Evolutionary conservation across 768 basidiomycete genomes (phyloP).

Genomic region (Fomitopsis pulvina): DNA sequence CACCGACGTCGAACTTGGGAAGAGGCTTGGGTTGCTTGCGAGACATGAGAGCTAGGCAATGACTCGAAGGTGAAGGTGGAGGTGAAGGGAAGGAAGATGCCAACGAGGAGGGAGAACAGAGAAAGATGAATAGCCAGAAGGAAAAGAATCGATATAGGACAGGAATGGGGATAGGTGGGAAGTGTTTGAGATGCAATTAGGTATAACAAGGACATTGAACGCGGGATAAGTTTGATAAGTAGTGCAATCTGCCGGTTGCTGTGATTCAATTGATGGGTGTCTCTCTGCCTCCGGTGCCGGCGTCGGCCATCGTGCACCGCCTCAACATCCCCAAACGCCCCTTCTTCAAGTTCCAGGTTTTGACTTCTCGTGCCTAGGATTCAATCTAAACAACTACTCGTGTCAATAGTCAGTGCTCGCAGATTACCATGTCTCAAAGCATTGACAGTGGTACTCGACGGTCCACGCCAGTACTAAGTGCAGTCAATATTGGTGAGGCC

Average conservation of each 20-base stretch:
- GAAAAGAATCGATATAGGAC: background rate
- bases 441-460: too few species aligned
- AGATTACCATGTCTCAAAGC: too few species aligned
- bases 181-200: too few species aligned
- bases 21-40: conserved; percentile 54
- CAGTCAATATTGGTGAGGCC: too few species aligned
- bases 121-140: background rate
- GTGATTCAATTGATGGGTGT: background rate
- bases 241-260: background rate
- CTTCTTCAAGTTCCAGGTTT: too few species aligned
- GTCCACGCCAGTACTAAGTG: too few species aligned
- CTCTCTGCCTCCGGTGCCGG: background rate
- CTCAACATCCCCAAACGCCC: too few species aligned
- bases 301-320: background rate
- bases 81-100: background rate
- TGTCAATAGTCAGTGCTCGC: too few species aligned
- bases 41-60: conserved; percentile 34
- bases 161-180: background rate
- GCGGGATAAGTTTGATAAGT: too few species aligned
- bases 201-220: too few species aligned
- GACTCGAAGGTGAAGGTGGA: conserved; percentile 12
- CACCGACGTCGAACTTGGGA: conserved; percentile 70
- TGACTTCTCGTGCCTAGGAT: too few species aligned
- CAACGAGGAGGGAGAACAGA: conserved; percentile 1
- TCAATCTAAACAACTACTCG: too few species aligned